Evolutionary conservation across 202 grass and related monocot genomes (phyloP).

Genomic region (Musa balbisiana): DNA sequence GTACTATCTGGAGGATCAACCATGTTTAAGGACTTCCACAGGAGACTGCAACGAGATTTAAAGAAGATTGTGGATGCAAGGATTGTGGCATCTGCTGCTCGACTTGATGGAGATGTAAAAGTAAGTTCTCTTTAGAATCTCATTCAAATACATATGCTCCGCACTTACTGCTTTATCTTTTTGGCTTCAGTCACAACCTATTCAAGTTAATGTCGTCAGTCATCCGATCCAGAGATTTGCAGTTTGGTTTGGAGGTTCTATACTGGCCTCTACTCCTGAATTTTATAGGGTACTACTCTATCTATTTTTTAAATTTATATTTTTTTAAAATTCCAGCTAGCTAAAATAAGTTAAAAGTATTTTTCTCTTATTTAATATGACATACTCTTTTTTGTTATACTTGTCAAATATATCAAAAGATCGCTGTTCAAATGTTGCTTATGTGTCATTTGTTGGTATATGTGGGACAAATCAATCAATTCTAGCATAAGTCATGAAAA

Average conservation of each 20-base stretch:
- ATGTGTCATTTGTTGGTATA: too few relatives aligned
- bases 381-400: too few relatives aligned
- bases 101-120: slow-evolving; percentile 60
- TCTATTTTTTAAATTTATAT: not conserved
- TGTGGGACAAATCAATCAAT: too few relatives aligned
- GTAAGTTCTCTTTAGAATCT: slow-evolving; percentile 23
- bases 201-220: slow-evolving; percentile 92
- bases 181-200: slow-evolving; percentile 73
- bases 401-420: too few relatives aligned
- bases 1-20: slow-evolving; percentile 95
- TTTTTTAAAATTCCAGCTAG: not conserved
- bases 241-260: slow-evolving; percentile 98
- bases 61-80: slow-evolving; percentile 98
- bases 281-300: slow-evolving; percentile 75
- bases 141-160: not conserved
- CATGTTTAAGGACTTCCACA: slow-evolving; percentile 99
- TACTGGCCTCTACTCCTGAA: slow-evolving; percentile 94
- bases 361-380: not conserved
- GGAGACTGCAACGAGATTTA: slow-evolving; percentile 89
- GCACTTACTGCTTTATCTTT: slow-evolving; percentile 7
- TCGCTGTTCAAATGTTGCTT: too few relatives aligned
- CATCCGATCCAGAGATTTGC: slow-evolving; percentile 97
- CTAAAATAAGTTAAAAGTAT: not conserved
- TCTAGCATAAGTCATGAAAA: too few relatives aligned
- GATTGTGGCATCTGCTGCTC: slow-evolving; percentile 45